phyloP scores from a whole-genome alignment of 768 basidiomycete genomes.

The Mycena belliarum region DNA sequence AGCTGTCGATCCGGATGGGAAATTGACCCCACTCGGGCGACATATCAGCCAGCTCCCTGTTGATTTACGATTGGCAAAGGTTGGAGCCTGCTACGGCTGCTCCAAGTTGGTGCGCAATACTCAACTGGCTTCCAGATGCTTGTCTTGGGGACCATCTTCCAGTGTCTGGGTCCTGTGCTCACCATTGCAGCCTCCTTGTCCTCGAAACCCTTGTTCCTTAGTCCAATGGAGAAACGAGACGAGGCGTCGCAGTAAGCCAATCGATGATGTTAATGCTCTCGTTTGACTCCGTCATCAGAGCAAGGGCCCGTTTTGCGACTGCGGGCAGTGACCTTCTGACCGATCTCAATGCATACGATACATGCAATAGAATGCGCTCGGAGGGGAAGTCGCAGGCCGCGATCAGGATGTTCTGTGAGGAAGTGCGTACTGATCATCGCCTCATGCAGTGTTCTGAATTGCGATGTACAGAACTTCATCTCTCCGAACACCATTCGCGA shows the following conservation, averaged over 20 bases:
- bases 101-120: background rate
- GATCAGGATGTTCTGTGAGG: conserved; percentile 68
- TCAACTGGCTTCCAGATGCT: conserved; percentile 62
- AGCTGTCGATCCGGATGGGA: conserved; percentile 64
- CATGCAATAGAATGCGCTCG: conserved; percentile 51
- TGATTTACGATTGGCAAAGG: conserved; percentile 86
- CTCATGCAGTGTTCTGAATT: background rate
- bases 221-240: conserved; percentile 80
- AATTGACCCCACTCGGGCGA: conserved; percentile 78
- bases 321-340: conserved; percentile 86
- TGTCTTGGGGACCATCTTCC: conserved; percentile 79
- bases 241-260: conserved; percentile 65
- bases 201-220: conserved; percentile 84
- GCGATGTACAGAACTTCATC: conserved; percentile 81
- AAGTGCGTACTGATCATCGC: conserved; percentile 39
- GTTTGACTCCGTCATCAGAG: conserved; percentile 43
- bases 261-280: background rate
- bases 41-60: conserved; percentile 83
- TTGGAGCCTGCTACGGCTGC: conserved; percentile 27
- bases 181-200: conserved; percentile 84
- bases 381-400: conserved; percentile 48
- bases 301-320: conserved; percentile 65
- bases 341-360: conserved; percentile 73
- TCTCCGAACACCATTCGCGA: conserved; percentile 73
- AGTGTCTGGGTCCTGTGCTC: conserved; percentile 77